phyloP scores from a whole-genome alignment of 2,329 filamentous ascomycete species.

The Claviceps africana region DNA sequence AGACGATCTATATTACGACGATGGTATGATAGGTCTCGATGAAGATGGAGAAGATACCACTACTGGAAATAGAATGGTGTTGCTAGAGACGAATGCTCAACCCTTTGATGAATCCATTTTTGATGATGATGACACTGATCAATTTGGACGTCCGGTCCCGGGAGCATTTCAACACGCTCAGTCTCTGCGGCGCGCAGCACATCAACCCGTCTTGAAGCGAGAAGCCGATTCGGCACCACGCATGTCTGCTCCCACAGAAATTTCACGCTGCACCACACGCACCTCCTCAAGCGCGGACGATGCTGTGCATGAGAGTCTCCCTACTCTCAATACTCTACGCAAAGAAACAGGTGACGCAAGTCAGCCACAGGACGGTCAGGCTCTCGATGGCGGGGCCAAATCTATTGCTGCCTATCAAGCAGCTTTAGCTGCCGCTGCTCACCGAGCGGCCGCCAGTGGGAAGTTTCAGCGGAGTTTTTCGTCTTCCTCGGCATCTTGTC shows the following conservation, averaged over 20 bases:
- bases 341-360: neutral
- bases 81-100: constrained; percentile 32
- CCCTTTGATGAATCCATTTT: constrained; percentile 63
- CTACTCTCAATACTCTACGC: neutral
- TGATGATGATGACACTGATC: constrained; percentile 51
- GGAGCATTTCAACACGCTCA: constrained; percentile 43
- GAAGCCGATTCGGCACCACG: constrained; percentile 34
- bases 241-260: constrained; percentile 29
- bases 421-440: constrained; percentile 69
- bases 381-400: constrained; percentile 7
- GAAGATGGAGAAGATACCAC: constrained; percentile 21
- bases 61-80: constrained; percentile 28
- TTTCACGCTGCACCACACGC: constrained; percentile 35
- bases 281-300: constrained; percentile 31
- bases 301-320: neutral
- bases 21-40: constrained; percentile 39
- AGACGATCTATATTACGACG: constrained; percentile 59
- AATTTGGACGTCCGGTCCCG: constrained; percentile 45
- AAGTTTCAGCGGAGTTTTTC: constrained; percentile 53
- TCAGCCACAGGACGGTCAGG: constrained; percentile 1
- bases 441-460: constrained; percentile 60
- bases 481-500: constrained; percentile 13
- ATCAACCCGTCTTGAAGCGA: constrained; percentile 19
- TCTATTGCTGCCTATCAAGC: constrained; percentile 59
- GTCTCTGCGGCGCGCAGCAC: constrained; percentile 25